These are phyloP conservation scores for Lasiosphaeris hirsuta DNA, from an alignment of 495 filamentous ascomycete genomes.

Conservation along the genomic window DNA sequence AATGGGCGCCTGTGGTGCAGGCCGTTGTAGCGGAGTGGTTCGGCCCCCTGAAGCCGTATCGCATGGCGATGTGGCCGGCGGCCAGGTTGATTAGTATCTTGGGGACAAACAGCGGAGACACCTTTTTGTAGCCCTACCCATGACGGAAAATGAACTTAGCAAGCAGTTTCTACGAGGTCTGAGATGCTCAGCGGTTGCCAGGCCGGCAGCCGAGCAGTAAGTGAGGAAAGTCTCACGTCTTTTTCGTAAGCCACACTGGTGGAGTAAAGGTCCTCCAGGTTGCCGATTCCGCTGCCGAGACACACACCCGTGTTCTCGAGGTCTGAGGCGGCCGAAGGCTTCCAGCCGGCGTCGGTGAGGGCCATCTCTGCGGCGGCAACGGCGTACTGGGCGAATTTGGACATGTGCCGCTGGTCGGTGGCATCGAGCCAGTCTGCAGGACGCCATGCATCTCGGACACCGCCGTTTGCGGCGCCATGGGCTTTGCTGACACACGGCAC, in stretches of 20 bases:
- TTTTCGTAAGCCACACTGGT: constrained; percentile 73
- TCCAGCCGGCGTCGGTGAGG: constrained; percentile 78
- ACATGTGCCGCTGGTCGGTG: constrained; percentile 79
- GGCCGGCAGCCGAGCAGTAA: background rate
- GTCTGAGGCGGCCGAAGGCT: constrained; percentile 57
- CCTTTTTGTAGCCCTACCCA: constrained; percentile 77
- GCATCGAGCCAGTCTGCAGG: constrained; percentile 71
- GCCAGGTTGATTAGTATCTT: constrained; percentile 90
- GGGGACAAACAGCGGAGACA: constrained; percentile 89
- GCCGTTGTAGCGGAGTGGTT: constrained; percentile 91
- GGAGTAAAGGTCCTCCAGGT: constrained; percentile 81
- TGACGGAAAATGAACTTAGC: constrained; percentile 6
- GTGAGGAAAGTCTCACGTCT: constrained; percentile 53
- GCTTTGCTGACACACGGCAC: constrained; percentile 51
- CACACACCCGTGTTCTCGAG: constrained; percentile 80
- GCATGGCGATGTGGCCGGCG: constrained; percentile 92
- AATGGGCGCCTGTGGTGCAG: constrained; percentile 92
- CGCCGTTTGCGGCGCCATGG: background rate
- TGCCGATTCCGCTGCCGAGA: constrained; percentile 94
- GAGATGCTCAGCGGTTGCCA: background rate
- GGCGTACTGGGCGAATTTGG: constrained; percentile 87
- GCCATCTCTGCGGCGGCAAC: constrained; percentile 86
- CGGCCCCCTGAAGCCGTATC: constrained; percentile 83
- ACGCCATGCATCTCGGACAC: constrained; percentile 52
- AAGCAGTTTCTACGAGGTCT: background rate